Percentiles rank a stretch among this genome's conserved stretches.
Evolutionary conservation across 176 grass and related monocot genomes (phyloP).

Genomic region (Hsuehochloa calcarea): DNA sequence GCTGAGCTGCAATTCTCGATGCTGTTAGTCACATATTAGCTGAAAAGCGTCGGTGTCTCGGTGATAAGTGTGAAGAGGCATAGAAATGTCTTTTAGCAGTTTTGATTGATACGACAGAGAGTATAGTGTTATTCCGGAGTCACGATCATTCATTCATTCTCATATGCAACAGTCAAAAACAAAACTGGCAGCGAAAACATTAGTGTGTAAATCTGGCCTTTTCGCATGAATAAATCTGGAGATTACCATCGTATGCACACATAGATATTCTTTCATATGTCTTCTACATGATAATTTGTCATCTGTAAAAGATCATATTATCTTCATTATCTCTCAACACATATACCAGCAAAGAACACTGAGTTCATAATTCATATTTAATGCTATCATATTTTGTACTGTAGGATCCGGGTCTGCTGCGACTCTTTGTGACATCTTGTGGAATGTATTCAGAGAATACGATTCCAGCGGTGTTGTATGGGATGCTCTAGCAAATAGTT

Average conservation of each 20-base stretch:
- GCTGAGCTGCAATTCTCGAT: not conserved
- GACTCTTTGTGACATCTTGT: conserved; percentile 54
- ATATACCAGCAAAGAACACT: not conserved
- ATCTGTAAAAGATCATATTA: not conserved
- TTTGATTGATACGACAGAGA: not conserved
- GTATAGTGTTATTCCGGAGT: not conserved
- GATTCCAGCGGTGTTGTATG: conserved; percentile 48
- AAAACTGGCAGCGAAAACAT: not conserved
- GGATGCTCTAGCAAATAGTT: conserved; percentile 79
- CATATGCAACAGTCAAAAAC: not conserved
- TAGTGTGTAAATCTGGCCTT: not conserved
- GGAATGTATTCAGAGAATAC: conserved; percentile 50
- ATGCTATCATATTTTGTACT: conserved; percentile 15
- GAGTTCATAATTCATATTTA: not conserved
- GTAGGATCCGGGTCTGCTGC: conserved; percentile 59
- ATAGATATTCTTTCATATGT: not conserved
- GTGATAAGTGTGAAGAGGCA: not conserved
- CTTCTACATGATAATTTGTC: not conserved
- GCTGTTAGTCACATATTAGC: not conserved
- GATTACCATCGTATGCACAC: not conserved
- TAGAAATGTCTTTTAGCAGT: not conserved
- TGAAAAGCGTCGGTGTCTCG: not conserved
- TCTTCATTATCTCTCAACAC: not conserved
- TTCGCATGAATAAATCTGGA: not conserved
- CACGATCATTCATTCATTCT: not conserved